Evolutionary conservation across 139 green algal genomes (phyloP).

Genomic region (Chlamydomonas sp.): DNA sequence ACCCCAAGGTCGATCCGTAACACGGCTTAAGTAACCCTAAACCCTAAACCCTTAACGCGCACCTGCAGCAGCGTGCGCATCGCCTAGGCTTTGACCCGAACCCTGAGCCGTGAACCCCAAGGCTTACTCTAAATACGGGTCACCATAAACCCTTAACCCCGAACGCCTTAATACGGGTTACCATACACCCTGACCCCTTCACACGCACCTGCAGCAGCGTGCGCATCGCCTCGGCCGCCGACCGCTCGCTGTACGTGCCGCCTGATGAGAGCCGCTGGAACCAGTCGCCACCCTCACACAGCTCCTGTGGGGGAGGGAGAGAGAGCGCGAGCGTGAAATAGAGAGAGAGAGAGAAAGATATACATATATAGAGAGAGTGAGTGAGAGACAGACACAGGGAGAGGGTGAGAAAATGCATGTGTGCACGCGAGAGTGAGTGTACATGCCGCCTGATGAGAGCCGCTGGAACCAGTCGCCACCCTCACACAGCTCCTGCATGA

Average conservation of each 20-base stretch:
- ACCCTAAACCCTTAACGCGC: no score
- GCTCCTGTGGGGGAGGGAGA: conserved; percentile 13
- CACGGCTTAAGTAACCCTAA: no score
- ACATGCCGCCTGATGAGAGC: conserved; percentile 14
- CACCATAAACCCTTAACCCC: no score
- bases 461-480: conserved; percentile 28
- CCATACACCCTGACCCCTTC: no score
- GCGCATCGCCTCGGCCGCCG: conserved; percentile 8
- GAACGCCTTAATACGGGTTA: no score
- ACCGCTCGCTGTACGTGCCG: conserved; percentile 11
- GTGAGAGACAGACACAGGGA: neutral
- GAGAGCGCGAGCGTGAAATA: neutral
- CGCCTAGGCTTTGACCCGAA: neutral
- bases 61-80: conserved; percentile 23
- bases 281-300: conserved; percentile 28
- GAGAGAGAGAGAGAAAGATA: neutral
- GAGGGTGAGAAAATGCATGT: no score
- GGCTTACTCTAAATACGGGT: no score
- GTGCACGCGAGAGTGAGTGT: no score
- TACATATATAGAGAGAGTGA: neutral
- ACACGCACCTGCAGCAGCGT: conserved; percentile 29
- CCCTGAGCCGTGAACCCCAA: no score
- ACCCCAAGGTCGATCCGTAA: no score
- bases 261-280: conserved; percentile 19
- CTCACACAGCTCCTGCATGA: conserved; percentile 22